phyloP scores from a whole-genome alignment of 108 stramenopile genomes.

The Mediolabrus comicus region DNA sequence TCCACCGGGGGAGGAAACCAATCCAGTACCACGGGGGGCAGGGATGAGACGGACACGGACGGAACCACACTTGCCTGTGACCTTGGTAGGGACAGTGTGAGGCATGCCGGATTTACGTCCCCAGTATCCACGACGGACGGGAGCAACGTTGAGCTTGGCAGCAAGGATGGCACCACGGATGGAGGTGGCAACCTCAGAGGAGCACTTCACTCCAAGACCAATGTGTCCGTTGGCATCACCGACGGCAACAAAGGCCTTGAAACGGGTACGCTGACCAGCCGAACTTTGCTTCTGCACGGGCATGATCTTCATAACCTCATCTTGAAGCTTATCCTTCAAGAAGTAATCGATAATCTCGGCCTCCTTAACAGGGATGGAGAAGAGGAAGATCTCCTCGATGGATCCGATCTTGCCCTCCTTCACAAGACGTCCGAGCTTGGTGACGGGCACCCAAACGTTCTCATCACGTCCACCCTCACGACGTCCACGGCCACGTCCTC shows the following conservation, averaged over 20 bases:
- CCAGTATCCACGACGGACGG: conserved; percentile 99
- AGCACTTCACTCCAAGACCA: conserved; percentile 99
- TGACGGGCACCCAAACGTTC: conserved; percentile 97
- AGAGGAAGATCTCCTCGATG: conserved; percentile 99
- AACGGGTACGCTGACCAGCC: conserved; percentile 99
- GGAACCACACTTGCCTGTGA: conserved; percentile 99
- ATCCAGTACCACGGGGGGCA: conserved; percentile 99
- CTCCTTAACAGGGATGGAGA: conserved; percentile 99
- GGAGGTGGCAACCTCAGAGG: conserved; percentile 98
- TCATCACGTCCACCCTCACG: conserved; percentile 90
- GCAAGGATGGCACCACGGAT: conserved; percentile 99
- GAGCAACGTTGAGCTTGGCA: conserved; percentile 98
- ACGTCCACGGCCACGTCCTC: conserved; percentile 92
- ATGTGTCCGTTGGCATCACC: conserved; percentile 98
- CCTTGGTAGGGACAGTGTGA: conserved; percentile 99
- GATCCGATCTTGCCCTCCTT: conserved; percentile 99
- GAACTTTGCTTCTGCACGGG: conserved; percentile 99
- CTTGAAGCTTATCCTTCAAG: conserved; percentile 95
- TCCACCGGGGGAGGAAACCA: conserved; percentile 97
- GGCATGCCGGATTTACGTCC: conserved; percentile 93
- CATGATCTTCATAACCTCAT: conserved; percentile 99
- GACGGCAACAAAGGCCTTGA: conserved; percentile 99
- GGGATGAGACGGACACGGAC: conserved; percentile 99
- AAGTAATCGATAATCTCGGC: conserved; percentile 99
- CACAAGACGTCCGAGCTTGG: conserved; percentile 99